phyloP scores from a whole-genome alignment of 805 yeast genomes.

The Kodamaea jinghongensis region DNA sequence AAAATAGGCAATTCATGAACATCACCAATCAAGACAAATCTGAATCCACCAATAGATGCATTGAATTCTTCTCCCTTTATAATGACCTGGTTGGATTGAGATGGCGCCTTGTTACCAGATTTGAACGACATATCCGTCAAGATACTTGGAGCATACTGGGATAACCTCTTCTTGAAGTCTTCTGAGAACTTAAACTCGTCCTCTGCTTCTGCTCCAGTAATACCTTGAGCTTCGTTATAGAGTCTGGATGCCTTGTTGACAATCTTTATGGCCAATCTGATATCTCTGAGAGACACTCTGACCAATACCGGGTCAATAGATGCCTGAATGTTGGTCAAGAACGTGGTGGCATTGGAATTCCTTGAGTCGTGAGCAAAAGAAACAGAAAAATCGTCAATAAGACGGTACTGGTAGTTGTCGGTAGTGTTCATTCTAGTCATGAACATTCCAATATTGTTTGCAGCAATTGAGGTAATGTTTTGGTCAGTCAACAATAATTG shows the following conservation, averaged over 20 bases:
- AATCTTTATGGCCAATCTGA: constrained; percentile 71
- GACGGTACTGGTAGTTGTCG: constrained; percentile 61
- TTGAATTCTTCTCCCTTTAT: constrained; percentile 67
- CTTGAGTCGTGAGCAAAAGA: constrained; percentile 71
- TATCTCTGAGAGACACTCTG: constrained; percentile 84
- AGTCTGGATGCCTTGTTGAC: constrained; percentile 67
- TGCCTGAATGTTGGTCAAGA: constrained; percentile 62
- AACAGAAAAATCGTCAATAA: constrained; percentile 86
- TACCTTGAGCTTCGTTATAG: constrained; percentile 30
- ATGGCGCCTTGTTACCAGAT: constrained; percentile 12
- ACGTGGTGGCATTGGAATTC: constrained; percentile 56
- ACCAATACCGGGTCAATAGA: constrained; percentile 77
- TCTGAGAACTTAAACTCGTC: constrained; percentile 50
- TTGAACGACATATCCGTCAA: constrained; percentile 47
- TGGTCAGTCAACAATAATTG: constrained; percentile 72
- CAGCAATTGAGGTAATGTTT: constrained; percentile 61
- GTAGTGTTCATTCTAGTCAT: constrained; percentile 69
- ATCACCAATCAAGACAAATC: constrained; percentile 84
- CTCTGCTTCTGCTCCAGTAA: constrained; percentile 11
- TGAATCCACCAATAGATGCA: constrained; percentile 68
- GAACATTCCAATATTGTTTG: constrained; percentile 83
- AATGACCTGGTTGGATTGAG: constrained; percentile 36
- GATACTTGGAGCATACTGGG: constrained; percentile 69
- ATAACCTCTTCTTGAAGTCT: constrained; percentile 57
- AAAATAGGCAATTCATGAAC: constrained; percentile 86